Evolutionary conservation across 495 filamentous ascomycete species (phyloP).

Genomic region (Penicillium diatomitis): DNA sequence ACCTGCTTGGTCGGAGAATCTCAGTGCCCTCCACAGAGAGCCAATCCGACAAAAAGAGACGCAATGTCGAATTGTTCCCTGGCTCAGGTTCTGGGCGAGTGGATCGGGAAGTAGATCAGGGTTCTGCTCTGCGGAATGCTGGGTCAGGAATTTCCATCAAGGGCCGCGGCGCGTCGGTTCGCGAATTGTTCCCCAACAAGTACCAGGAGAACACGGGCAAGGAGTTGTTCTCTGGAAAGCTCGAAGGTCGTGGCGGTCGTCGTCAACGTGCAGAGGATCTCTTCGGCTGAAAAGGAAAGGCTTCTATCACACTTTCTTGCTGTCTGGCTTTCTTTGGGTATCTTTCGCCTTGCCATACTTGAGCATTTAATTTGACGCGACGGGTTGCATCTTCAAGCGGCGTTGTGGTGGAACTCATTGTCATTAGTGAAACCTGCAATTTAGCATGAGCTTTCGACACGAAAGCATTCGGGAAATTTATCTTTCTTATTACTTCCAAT

Average conservation of each 20-base stretch:
- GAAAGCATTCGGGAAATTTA: too few relatives aligned
- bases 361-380: background rate
- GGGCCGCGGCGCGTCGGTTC: slow-evolving; percentile 42
- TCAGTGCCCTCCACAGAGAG: slow-evolving; percentile 44
- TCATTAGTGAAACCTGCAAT: background rate
- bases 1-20: slow-evolving; percentile 46
- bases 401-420: slow-evolving; percentile 5
- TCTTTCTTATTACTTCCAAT: too few relatives aligned
- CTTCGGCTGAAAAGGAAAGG: slow-evolving; percentile 28
- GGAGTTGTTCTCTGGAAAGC: slow-evolving; percentile 55
- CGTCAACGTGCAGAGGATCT: slow-evolving; percentile 43
- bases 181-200: slow-evolving; percentile 64
- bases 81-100: slow-evolving; percentile 9
- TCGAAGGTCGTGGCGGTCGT: slow-evolving; percentile 40
- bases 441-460: background rate
- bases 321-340: background rate
- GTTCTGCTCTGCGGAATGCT: slow-evolving; percentile 58
- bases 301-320: background rate
- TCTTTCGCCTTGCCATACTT: slow-evolving; percentile 2
- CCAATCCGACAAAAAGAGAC: slow-evolving; percentile 21
- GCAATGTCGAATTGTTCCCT: slow-evolving; percentile 35
- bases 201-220: slow-evolving; percentile 53
- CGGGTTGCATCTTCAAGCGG: slow-evolving; percentile 13
- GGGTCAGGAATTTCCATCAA: slow-evolving; percentile 38
- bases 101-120: slow-evolving; percentile 41